phyloP scores from a whole-genome alignment of 345 rosid species.

The Microthlaspi erraticum region DNA sequence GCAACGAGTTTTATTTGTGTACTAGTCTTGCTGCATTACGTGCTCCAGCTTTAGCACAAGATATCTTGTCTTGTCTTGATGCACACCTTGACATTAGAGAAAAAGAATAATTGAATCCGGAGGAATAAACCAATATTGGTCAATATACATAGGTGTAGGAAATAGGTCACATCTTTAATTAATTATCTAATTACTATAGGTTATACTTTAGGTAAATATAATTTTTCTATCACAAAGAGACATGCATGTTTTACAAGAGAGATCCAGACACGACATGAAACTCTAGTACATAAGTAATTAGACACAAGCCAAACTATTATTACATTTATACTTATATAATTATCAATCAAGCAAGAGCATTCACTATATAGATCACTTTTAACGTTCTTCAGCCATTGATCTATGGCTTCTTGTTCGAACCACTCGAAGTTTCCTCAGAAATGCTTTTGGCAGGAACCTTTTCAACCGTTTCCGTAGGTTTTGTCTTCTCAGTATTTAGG shows the following conservation, averaged over 20 bases:
- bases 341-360: slow-evolving; percentile 13
- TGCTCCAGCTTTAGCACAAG: slow-evolving; percentile 29
- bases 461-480: slow-evolving; percentile 18
- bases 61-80: slow-evolving; percentile 28
- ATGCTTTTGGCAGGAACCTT: not conserved
- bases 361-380: slow-evolving; percentile 6
- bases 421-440: slow-evolving; percentile 8
- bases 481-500: slow-evolving; percentile 17
- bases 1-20: slow-evolving; percentile 41
- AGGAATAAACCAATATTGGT: slow-evolving; percentile 12
- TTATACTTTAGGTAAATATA: not conserved
- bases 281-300: not conserved
- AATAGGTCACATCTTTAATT: not conserved
- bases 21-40: slow-evolving; percentile 28
- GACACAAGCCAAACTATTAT: slow-evolving; percentile 13
- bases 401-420: slow-evolving; percentile 44
- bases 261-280: slow-evolving; percentile 11
- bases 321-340: slow-evolving; percentile 14
- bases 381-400: slow-evolving; percentile 3
- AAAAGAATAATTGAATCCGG: not conserved
- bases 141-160: not conserved
- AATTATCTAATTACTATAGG: not conserved
- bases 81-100: slow-evolving; percentile 17
- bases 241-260: not conserved
- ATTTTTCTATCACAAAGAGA: not conserved